Conservation (phyloP, 495 filamentous ascomycete species). For the Beverwykella pulmonaria region DNA sequence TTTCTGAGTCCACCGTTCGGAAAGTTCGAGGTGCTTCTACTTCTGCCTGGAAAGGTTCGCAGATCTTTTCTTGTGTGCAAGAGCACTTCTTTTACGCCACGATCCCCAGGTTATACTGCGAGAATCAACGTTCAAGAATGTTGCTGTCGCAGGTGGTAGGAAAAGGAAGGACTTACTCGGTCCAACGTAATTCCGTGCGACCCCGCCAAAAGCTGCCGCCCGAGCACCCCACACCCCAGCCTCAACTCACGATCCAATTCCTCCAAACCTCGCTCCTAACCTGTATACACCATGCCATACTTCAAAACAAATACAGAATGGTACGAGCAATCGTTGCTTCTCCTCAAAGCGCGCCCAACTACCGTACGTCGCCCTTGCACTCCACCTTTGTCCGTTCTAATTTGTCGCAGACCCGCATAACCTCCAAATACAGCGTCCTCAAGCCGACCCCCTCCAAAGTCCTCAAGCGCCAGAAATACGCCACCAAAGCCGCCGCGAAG, state of each 20-base stretch:
- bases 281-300: conserved; percentile 57
- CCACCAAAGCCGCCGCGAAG: conserved; percentile 30
- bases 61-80: no score
- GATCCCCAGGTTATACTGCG: neutral
- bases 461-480: conserved; percentile 39
- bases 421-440: conserved; percentile 78
- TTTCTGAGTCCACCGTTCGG: no score
- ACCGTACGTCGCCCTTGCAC: conserved; percentile 57
- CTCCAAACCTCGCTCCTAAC: neutral
- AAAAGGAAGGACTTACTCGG: neutral
- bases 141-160: neutral
- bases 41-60: no score
- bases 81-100: neutral
- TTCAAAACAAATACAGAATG: conserved; percentile 62
- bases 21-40: no score
- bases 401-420: conserved; percentile 86
- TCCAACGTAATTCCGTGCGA: conserved; percentile 16
- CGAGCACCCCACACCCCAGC: conserved; percentile 4
- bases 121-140: neutral
- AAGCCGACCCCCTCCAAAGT: conserved; percentile 47
- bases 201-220: conserved; percentile 32
- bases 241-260: neutral
- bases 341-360: conserved; percentile 65
- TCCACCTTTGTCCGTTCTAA: no score
- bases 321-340: conserved; percentile 64